Percentiles rank a stretch among this genome's conserved stretches.
phyloP scores from a whole-genome alignment of 306 rosid genomes.

The Lithocarpus polystachyus region DNA sequence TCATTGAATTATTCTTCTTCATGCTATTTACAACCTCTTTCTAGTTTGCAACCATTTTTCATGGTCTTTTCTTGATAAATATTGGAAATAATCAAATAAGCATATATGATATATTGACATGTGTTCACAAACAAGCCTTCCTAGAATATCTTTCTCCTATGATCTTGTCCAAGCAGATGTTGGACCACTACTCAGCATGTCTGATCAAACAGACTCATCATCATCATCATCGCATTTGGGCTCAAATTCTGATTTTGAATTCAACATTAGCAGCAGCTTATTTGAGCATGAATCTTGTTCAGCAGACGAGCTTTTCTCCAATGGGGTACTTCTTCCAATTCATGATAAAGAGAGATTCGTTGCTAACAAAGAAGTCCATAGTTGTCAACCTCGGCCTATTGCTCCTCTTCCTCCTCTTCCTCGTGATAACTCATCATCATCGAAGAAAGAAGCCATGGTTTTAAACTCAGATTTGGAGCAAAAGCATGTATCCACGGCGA shows the following conservation, averaged over 20 bases:
- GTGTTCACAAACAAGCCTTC: conserved; percentile 73
- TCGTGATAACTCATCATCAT: conserved; percentile 29
- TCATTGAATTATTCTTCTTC: conserved; percentile 4
- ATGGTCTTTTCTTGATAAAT: neutral
- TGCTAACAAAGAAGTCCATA: conserved; percentile 18
- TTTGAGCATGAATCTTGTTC: conserved; percentile 47
- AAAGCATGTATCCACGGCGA: conserved; percentile 33
- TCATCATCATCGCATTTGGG: conserved; percentile 34
- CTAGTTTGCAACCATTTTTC: neutral
- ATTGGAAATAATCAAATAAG: neutral
- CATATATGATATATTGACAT: conserved; percentile 10
- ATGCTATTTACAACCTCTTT: neutral
- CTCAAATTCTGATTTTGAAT: conserved; percentile 72
- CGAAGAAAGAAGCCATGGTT: conserved; percentile 39
- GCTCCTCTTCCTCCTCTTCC: conserved; percentile 51
- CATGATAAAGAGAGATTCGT: conserved; percentile 34
- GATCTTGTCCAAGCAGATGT: conserved; percentile 32
- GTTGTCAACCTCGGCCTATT: conserved; percentile 11
- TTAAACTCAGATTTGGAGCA: conserved; percentile 28
- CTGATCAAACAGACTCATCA: conserved; percentile 30
- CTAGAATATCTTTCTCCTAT: conserved; percentile 72
- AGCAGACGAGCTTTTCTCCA: conserved; percentile 88
- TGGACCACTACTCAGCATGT: conserved; percentile 14
- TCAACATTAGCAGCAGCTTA: conserved; percentile 37
- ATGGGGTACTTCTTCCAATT: conserved; percentile 72